A percentile compares a stretch with the other conserved stretches of the same genome.
Evolutionary conservation across 768 basidiomycete genomes (phyloP).

Genomic region (Podaxis pistillaris): DNA sequence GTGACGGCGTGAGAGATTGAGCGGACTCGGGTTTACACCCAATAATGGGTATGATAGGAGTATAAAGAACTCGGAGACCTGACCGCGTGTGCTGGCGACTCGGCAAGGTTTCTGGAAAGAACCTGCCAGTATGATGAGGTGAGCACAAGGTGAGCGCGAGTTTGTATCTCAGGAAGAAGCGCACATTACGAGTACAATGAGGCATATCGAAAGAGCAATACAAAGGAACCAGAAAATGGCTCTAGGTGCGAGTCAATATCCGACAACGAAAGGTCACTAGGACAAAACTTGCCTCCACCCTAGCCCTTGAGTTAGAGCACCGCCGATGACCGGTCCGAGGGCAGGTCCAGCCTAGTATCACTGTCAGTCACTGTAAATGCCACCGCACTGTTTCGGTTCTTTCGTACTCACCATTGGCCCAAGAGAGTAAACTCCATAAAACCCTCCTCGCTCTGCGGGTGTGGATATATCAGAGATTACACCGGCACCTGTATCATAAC

Average conservation of each 20-base stretch:
- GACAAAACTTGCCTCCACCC: constrained; percentile 56
- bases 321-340: constrained; percentile 59
- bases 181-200: constrained; percentile 47
- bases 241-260: constrained; percentile 25
- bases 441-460: constrained; percentile 71
- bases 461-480: constrained; percentile 77
- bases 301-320: constrained; percentile 52
- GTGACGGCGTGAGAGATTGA: constrained; percentile 20
- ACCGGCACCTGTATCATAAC: constrained; percentile 52
- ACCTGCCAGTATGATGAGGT: constrained; percentile 30
- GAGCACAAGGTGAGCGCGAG: neutral
- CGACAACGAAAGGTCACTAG: neutral
- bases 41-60: constrained; percentile 8
- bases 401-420: constrained; percentile 51
- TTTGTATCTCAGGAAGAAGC: constrained; percentile 16
- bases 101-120: constrained; percentile 49
- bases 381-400: neutral
- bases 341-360: constrained; percentile 49
- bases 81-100: constrained; percentile 3
- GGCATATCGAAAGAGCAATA: constrained; percentile 45
- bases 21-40: neutral
- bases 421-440: constrained; percentile 63
- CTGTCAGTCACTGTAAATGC: neutral
- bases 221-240: constrained; percentile 65
- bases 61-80: neutral